Conservation (phyloP, 2,329 filamentous ascomycete species). For the Ophioceras dolichostomum region DNA sequence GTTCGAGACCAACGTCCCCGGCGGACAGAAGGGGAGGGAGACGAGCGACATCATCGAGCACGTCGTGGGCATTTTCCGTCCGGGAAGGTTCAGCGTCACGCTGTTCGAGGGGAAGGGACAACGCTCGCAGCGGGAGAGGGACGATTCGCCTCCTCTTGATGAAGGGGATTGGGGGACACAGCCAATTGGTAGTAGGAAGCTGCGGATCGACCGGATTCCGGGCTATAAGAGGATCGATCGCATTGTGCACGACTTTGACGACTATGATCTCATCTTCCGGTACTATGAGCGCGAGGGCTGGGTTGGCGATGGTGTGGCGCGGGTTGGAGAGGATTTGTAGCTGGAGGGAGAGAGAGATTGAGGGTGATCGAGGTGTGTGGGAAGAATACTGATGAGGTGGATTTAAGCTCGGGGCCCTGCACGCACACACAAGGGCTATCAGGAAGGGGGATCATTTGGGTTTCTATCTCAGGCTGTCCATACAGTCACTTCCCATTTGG, state of each 20-base stretch:
- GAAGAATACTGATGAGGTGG: no score
- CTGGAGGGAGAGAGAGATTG: no score
- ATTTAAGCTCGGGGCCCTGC: no score
- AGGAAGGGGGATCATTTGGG: no score
- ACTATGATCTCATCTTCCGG: slow-evolving; percentile 91
- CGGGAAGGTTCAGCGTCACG: slow-evolving; percentile 94
- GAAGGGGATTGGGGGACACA: no score
- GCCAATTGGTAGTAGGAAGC: slow-evolving; percentile 27
- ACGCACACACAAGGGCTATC: no score
- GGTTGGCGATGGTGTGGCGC: slow-evolving; percentile 37
- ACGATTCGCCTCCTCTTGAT: slow-evolving; percentile 26
- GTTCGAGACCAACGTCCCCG: slow-evolving; percentile 96
- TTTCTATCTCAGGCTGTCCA: no score
- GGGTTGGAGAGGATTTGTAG: slow-evolving; percentile 38
- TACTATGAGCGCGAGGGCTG: slow-evolving; percentile 91
- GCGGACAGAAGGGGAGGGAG: slow-evolving; percentile 74
- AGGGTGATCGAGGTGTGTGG: no score
- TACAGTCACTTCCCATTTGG: no score
- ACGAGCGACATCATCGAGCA: slow-evolving; percentile 87
- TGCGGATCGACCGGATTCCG: slow-evolving; percentile 61
- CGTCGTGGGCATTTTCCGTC: slow-evolving; percentile 91
- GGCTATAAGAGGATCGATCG: slow-evolving; percentile 87
- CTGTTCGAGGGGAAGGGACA: slow-evolving; percentile 77
- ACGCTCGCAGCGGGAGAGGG: slow-evolving; percentile 17
- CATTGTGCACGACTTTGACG: slow-evolving; percentile 94